A percentile compares a stretch with the other conserved stretches of the same genome.
These are phyloP conservation scores for Actinomortierella wolfii DNA, from an alignment of 371 early-diverging fungal genomes.

Conservation along the genomic window DNA sequence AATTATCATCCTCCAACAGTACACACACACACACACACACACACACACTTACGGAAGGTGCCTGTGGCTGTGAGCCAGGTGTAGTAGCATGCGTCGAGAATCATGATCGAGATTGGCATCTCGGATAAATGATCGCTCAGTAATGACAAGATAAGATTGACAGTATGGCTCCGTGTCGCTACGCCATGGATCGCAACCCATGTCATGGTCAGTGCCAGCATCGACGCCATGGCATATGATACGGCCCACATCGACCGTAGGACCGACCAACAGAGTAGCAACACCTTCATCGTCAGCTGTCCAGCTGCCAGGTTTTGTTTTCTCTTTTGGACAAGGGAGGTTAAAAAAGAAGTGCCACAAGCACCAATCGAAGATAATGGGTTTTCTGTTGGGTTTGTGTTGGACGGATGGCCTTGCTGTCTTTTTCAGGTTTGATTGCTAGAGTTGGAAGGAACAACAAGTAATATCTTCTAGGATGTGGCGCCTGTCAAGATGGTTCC, in stretches of 20 bases:
- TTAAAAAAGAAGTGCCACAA: too few relatives aligned
- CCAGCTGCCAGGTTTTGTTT: too few relatives aligned
- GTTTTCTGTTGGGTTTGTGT: too few relatives aligned
- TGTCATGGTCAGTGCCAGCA: slow-evolving; percentile 11
- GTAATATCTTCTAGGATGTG: too few relatives aligned
- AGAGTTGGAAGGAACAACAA: too few relatives aligned
- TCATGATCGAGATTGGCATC: slow-evolving; percentile 18
- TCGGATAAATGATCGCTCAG: slow-evolving; percentile 24
- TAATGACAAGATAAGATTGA: slow-evolving; percentile 19
- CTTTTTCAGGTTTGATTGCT: too few relatives aligned
- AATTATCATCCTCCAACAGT: too few relatives aligned
- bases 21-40: neutral
- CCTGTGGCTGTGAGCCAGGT: slow-evolving; percentile 31
- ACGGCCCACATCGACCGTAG: slow-evolving; percentile 20
- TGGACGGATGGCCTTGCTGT: too few relatives aligned
- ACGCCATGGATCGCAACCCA: slow-evolving; percentile 16
- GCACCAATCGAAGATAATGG: too few relatives aligned
- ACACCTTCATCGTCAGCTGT: neutral
- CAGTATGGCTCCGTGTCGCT: slow-evolving; percentile 11
- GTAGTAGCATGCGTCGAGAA: slow-evolving; percentile 12
- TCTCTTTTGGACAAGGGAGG: too few relatives aligned
- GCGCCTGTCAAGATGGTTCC: too few relatives aligned
- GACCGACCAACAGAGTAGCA: neutral
- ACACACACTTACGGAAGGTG: slow-evolving; percentile 20
- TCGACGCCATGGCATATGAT: slow-evolving; percentile 17